phyloP scores from a whole-genome alignment of 805 yeast genomes.

The Suhomyces vadensis region DNA sequence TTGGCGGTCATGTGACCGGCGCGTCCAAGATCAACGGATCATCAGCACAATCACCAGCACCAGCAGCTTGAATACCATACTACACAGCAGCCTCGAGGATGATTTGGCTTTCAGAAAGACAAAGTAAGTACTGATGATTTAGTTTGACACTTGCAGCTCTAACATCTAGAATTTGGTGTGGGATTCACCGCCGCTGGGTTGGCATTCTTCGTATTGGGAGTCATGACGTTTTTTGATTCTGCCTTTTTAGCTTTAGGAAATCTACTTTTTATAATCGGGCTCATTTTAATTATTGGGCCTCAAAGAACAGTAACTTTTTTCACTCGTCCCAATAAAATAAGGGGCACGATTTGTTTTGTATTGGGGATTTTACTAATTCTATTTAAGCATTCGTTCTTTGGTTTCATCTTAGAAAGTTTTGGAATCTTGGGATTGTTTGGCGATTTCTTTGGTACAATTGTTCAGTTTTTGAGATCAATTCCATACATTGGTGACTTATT shows the following conservation, averaged over 20 bases:
- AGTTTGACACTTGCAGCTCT: not conserved
- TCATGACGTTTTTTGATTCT: constrained; percentile 83
- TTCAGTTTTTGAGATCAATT: constrained; percentile 81
- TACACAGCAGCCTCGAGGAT: too few species aligned
- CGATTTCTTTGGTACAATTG: constrained; percentile 87
- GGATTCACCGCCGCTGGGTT: constrained; percentile 88
- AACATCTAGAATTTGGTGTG: constrained; percentile 76
- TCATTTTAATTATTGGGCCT: constrained; percentile 83
- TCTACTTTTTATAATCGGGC: constrained; percentile 74
- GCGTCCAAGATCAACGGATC: too few species aligned
- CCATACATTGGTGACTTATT: constrained; percentile 87
- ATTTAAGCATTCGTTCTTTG: constrained; percentile 73
- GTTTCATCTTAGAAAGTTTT: constrained; percentile 79
- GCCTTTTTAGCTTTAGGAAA: constrained; percentile 90
- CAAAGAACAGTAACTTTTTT: constrained; percentile 80
- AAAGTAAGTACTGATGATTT: constrained; percentile 52
- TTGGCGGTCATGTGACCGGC: too few species aligned
- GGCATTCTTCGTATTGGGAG: constrained; percentile 75
- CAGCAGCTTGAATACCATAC: too few species aligned
- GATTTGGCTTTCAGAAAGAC: constrained; percentile 78
- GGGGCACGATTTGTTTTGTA: constrained; percentile 81
- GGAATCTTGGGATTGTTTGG: constrained; percentile 93
- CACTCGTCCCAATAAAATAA: constrained; percentile 79
- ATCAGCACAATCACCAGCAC: not conserved
- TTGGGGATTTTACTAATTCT: constrained; percentile 77